Evolutionary conservation across 2,329 filamentous ascomycete species (phyloP), one percentile per base, ranked within the genome.

Genomic region (Paecilomyces dactylethromorphus): DNA sequence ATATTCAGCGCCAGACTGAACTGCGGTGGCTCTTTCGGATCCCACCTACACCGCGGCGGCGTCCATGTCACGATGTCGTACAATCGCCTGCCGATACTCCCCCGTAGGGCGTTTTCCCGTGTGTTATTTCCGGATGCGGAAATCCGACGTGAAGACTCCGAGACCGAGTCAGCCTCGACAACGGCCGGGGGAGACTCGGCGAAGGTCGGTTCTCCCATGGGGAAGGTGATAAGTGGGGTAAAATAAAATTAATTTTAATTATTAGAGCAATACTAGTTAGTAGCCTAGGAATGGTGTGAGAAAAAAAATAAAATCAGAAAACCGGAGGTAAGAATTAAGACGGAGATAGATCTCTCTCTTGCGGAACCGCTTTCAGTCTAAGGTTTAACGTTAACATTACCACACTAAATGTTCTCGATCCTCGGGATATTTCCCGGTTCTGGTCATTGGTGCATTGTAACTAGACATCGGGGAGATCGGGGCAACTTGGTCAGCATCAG

Each of bases 1-100:
- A 91, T 70, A 66, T 92, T 92, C 68, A 90, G 77, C 2, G 78
- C 76, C 65, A 90, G 75, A 1, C 84, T 87, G 71, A 93, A 91
- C 32, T 81, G 78, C 0, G 87, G 87, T 7, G 89, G 89, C 57
- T 83, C 80, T 0, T 83, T 71, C 0, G 85, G 81, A 64, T 91
- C 81, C 76, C 87, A 92, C 53, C 89, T 84, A 69, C 88, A 89
- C 64, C 82, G 80, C 56, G 79, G 79, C 0, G 89, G 89, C 35
- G 83, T 85, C 81, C 83, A 90, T 35, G 76, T 77, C 15, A 87
- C 55, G 2, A 75, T 59, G 58, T 63, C 15, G 7, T 58, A 56
- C 49, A 56, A 52, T 24, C 52, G 60, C 18, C 50, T 53, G 50
- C 50, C 22, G 50, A 24, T 29, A 52, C 22, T 15, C 12, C 50